Conservation (phyloP, 768 basidiomycete species). For the Neoboletus subvelutipes region DNA sequence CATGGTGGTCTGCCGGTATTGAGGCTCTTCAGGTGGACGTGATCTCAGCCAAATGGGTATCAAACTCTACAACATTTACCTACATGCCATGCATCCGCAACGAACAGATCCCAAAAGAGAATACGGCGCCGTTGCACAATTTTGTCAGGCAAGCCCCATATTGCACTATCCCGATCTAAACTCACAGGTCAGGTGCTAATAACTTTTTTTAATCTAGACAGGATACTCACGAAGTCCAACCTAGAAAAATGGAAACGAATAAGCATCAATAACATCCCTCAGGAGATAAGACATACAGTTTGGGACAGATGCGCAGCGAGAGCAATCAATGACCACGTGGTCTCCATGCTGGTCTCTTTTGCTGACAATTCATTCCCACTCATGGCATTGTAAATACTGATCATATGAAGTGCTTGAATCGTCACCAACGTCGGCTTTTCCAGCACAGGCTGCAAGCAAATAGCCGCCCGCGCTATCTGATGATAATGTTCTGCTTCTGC, state of each 20-base stretch:
- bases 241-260: constrained; percentile 34
- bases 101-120: constrained; percentile 78
- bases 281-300: constrained; percentile 45
- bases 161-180: constrained; percentile 59
- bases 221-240: constrained; percentile 64
- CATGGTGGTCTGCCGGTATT: constrained; percentile 70
- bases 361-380: constrained; percentile 55
- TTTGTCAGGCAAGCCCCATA: constrained; percentile 60
- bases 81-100: constrained; percentile 70
- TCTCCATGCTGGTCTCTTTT: constrained; percentile 69
- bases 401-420: constrained; percentile 65
- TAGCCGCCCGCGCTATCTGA: constrained; percentile 61
- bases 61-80: constrained; percentile 12
- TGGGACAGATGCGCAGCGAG: constrained; percentile 66
- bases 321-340: constrained; percentile 65
- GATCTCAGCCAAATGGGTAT: constrained; percentile 11
- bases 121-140: constrained; percentile 64
- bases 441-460: constrained; percentile 65
- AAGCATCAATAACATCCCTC: constrained; percentile 3
- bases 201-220: constrained; percentile 7
- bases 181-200: constrained; percentile 12
- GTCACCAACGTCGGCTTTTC: constrained; percentile 72
- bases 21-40: constrained; percentile 47
- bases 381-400: constrained; percentile 72
- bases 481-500: constrained; percentile 61